Percentiles rank a stretch among this genome's conserved stretches.
These are phyloP conservation scores for Diplocarpon mali DNA, from an alignment of 2,329 filamentous ascomycete species.

Conservation along the genomic window DNA sequence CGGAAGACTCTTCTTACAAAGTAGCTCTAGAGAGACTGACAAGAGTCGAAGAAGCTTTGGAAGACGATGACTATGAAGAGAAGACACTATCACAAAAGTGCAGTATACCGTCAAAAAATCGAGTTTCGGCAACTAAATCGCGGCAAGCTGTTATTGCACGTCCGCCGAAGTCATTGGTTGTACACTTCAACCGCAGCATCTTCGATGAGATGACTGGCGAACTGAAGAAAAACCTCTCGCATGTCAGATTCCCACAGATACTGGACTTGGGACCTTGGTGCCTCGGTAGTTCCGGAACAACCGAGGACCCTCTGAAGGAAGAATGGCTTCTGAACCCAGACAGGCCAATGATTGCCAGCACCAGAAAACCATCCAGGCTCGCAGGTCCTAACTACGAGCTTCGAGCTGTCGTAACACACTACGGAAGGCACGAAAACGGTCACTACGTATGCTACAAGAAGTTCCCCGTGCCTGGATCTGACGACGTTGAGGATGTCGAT, in stretches of 20 bases:
- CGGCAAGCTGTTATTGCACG: constrained; percentile 80
- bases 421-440: constrained; percentile 84
- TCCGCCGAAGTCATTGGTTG: constrained; percentile 65
- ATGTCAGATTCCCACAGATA: constrained; percentile 61
- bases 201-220: constrained; percentile 76
- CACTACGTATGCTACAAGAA: constrained; percentile 90
- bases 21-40: constrained; percentile 44
- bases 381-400: constrained; percentile 60
- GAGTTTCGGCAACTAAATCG: constrained; percentile 72
- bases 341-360: constrained; percentile 61
- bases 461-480: constrained; percentile 34
- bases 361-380: constrained; percentile 37
- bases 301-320: constrained; percentile 36
- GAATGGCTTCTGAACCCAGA: constrained; percentile 60
- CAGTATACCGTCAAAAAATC: constrained; percentile 54
- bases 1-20: constrained; percentile 16
- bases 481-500: constrained; percentile 20
- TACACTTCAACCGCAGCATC: constrained; percentile 86
- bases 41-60: constrained; percentile 58
- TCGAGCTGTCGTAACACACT: constrained; percentile 77
- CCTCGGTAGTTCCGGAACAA: constrained; percentile 44
- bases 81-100: constrained; percentile 51
- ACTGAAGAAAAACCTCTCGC: constrained; percentile 73
- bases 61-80: constrained; percentile 71
- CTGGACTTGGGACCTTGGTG: constrained; percentile 81